Evolutionary conservation across 2,329 filamentous ascomycete genomes (phyloP), one percentile per base, ranked within the genome.

Genomic region (Chrysoporthe puriensis): DNA sequence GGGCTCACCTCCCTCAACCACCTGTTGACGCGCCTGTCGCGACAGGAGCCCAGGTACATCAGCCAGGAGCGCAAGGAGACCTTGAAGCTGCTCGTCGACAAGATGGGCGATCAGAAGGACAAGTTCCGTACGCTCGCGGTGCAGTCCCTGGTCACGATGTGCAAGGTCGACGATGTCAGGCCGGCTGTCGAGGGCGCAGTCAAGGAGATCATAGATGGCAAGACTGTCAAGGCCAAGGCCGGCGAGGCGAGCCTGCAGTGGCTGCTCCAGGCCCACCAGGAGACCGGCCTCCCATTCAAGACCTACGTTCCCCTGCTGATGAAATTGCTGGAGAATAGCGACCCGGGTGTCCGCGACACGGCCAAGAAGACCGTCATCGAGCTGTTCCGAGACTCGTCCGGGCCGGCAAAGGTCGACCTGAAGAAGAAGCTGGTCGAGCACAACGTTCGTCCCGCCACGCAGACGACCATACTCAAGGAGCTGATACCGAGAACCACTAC

Each of bases 1-100:
- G 94, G 92, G 68, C 95, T 97, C 78, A 95, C 93, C 3, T 93
- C 93, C 2, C 87, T 97, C 69, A 92, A 91, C 73, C 94, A 97
- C 78, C 86, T 97, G 71, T 84, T 97, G 73, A 96, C 95, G 76
- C 90, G 95, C 67, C 84, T 97, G 69, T 90, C 90, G 70, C 90
- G 95, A 68, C 95, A 97, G 80, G 92, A 96, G 66, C 89, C 93
- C 69, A 91, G 91, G 75, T 84, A 88, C 70, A 82, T 94, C 68
- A 81, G 88, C 69, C 90, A 91, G 71, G 86, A 97, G 77, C 89
- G 90, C 2, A 85, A 86, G 62, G 85, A 88, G 71, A 90, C 94
- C 9, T 85, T 96, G 70, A 88, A 92, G 4, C 78, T 94, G 58
- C 85, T 97, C 64, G 82, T 94, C 66, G 95, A 97, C 67, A 92